Evolutionary conservation across 2,329 filamentous ascomycete genomes (phyloP).

Genomic region (Monilinia polystroma): DNA sequence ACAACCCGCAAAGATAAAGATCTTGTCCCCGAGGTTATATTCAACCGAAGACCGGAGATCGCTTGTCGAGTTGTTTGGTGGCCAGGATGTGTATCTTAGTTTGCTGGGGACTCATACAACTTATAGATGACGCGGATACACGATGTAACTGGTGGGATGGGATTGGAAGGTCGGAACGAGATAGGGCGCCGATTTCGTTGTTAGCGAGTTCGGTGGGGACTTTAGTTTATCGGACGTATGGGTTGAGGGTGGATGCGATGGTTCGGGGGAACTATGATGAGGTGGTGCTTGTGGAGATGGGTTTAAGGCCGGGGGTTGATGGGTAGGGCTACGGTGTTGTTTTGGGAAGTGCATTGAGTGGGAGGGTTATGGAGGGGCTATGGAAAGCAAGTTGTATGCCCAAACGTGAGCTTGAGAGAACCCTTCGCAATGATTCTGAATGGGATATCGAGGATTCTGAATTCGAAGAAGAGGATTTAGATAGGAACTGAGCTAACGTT

Average conservation of each 20-base stretch:
- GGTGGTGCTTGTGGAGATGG: neutral
- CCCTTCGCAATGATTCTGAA: too few species aligned
- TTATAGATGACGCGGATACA: slow-evolving; percentile 14
- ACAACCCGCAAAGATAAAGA: neutral
- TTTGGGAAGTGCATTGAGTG: too few species aligned
- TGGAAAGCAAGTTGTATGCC: too few species aligned
- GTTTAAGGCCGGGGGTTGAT: neutral
- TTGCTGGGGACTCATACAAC: slow-evolving; percentile 12
- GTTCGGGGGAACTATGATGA: neutral
- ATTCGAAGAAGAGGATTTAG: neutral
- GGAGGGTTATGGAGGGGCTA: too few species aligned
- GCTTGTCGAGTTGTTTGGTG: neutral
- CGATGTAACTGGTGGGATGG: slow-evolving; percentile 8
- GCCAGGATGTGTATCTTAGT: neutral
- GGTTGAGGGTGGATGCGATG: neutral
- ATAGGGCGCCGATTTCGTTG: slow-evolving; percentile 11
- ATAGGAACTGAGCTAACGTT: too few species aligned
- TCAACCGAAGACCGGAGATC: neutral
- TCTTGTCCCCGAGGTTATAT: neutral
- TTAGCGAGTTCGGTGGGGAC: neutral
- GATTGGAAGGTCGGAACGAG: slow-evolving; percentile 10
- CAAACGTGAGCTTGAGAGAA: too few species aligned
- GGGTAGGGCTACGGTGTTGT: too few species aligned
- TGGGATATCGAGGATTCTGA: neutral
- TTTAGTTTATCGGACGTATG: neutral